Percentiles rank a stretch among this genome's conserved stretches.
phyloP scores from a whole-genome alignment of 1,284 basidiomycete genomes.

The Exobasidium rhododendri region DNA sequence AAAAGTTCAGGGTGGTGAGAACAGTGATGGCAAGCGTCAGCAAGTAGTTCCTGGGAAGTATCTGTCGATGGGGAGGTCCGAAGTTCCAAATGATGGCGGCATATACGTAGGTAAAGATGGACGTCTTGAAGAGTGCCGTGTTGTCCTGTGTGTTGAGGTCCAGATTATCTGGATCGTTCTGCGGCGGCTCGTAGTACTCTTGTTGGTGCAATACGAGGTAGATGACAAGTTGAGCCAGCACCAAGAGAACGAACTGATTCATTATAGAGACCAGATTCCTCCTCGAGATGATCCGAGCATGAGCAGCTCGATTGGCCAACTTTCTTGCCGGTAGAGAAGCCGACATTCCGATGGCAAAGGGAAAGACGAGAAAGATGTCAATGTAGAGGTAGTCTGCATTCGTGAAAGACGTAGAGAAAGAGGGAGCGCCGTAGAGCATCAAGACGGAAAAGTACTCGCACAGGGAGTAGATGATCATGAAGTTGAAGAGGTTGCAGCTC shows the following conservation, averaged over 20 bases:
- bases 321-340: constrained; percentile 21
- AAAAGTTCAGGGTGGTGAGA: constrained; percentile 24
- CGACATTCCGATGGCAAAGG: constrained; percentile 32
- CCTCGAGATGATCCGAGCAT: constrained; percentile 25
- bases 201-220: constrained; percentile 26
- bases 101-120: constrained; percentile 36
- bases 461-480: constrained; percentile 29
- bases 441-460: constrained; percentile 38
- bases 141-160: constrained; percentile 33
- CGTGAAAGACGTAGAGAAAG: constrained; percentile 28
- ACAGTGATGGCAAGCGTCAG: constrained; percentile 23
- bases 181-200: constrained; percentile 24
- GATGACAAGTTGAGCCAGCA: constrained; percentile 27
- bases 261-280: constrained; percentile 27
- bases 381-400: constrained; percentile 41
- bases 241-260: constrained; percentile 28
- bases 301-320: constrained; percentile 19
- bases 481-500: constrained; percentile 28
- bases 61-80: constrained; percentile 34
- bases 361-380: constrained; percentile 32
- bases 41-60: constrained; percentile 27
- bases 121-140: constrained; percentile 26
- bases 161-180: constrained; percentile 29
- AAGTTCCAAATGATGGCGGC: constrained; percentile 23
- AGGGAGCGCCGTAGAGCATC: constrained; percentile 25